Evolutionary conservation across 495 filamentous ascomycete genomes (phyloP).

Genomic region (Articulospora tetracladia): DNA sequence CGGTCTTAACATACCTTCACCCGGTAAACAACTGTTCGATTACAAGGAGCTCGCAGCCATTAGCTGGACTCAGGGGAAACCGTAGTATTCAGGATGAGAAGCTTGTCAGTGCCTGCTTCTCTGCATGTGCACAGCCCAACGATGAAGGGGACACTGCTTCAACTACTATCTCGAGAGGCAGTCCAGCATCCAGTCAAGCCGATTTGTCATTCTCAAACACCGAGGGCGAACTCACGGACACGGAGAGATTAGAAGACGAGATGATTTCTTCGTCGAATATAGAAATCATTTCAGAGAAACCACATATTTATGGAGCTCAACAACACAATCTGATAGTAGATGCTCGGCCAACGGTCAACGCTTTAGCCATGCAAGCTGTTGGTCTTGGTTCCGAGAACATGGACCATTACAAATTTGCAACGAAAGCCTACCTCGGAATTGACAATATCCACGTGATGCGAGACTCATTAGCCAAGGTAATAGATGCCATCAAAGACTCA

Average conservation of each 20-base stretch:
- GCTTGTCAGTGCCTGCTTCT: slow-evolving; percentile 88
- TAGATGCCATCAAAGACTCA: slow-evolving; percentile 88
- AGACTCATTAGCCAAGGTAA: slow-evolving; percentile 80
- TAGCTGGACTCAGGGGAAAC: slow-evolving; percentile 80
- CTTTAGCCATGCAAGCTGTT: slow-evolving; percentile 90
- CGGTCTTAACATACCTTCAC: slow-evolving; percentile 87
- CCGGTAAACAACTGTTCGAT: slow-evolving; percentile 97
- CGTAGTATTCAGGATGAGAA: slow-evolving; percentile 95
- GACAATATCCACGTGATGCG: slow-evolving; percentile 99
- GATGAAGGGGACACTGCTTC: slow-evolving; percentile 42
- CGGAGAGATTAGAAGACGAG: slow-evolving; percentile 71
- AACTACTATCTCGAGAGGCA: slow-evolving; percentile 38
- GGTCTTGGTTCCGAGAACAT: slow-evolving; percentile 96
- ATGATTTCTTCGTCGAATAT: slow-evolving; percentile 54
- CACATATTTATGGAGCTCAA: slow-evolving; percentile 73
- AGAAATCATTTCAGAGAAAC: slow-evolving; percentile 20
- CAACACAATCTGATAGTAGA: slow-evolving; percentile 96
- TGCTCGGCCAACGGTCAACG: slow-evolving; percentile 93
- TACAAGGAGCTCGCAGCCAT: slow-evolving; percentile 88
- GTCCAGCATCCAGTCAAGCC: slow-evolving; percentile 56
- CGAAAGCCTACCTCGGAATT: slow-evolving; percentile 93
- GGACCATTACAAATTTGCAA: slow-evolving; percentile 92
- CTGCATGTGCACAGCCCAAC: slow-evolving; percentile 56
- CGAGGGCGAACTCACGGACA: slow-evolving; percentile 43
- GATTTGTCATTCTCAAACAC: slow-evolving; percentile 37